phyloP scores from a whole-genome alignment of 2,329 filamentous ascomycete species.

The Paracoccidioides lutzii region DNA sequence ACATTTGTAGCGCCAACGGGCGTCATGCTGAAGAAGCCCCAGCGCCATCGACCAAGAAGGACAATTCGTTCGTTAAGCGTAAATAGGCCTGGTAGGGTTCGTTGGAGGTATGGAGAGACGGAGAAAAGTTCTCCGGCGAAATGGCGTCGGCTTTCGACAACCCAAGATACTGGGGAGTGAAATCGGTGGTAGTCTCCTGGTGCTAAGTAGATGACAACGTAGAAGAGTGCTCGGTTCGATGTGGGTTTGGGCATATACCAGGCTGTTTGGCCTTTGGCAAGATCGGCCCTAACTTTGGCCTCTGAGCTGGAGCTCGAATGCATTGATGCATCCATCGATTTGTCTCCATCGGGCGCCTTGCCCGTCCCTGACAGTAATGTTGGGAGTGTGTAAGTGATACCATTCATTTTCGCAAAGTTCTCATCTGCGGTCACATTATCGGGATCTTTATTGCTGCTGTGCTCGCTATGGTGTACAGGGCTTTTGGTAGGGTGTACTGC shows the following conservation, averaged over 20 bases:
- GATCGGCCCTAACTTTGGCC: conserved; percentile 68
- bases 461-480: conserved; percentile 21
- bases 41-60: conserved; percentile 83
- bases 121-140: conserved; percentile 94
- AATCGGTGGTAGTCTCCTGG: conserved; percentile 98
- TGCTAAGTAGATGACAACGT: conserved; percentile 88
- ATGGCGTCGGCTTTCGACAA: conserved; percentile 86
- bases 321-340: conserved; percentile 61
- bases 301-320: conserved; percentile 56
- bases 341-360: conserved; percentile 34
- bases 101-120: conserved; percentile 88
- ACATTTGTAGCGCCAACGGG: conserved; percentile 97
- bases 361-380: conserved; percentile 64
- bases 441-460: conserved; percentile 32
- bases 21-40: conserved; percentile 93
- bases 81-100: conserved; percentile 84
- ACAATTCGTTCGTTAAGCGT: conserved; percentile 94
- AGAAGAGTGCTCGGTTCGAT: conserved; percentile 63
- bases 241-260: conserved; percentile 58
- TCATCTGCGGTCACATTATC: conserved; percentile 68
- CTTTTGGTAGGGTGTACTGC: conserved; percentile 22
- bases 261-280: conserved; percentile 55
- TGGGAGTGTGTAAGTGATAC: conserved; percentile 87
- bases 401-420: conserved; percentile 88
- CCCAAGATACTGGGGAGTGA: conserved; percentile 90